Conservation (phyloP, 2,329 filamentous ascomycete species). For the Talaromyces atroroseus region DNA sequence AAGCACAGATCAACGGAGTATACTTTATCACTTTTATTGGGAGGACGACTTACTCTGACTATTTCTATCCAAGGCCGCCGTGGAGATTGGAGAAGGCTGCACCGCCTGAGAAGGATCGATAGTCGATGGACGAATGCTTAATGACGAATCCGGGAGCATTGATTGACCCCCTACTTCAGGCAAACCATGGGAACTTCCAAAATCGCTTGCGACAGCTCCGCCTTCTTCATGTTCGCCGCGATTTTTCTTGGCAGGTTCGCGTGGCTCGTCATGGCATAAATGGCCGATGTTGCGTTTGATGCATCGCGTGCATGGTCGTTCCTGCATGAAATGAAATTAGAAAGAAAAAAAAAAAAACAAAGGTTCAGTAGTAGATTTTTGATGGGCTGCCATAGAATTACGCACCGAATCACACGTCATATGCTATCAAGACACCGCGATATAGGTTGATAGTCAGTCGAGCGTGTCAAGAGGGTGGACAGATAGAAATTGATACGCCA, state of each 20-base stretch:
- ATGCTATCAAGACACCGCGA: slow-evolving; percentile 53
- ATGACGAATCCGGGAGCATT: slow-evolving; percentile 36
- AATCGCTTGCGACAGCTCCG: slow-evolving; percentile 39
- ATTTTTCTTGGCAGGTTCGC: slow-evolving; percentile 76
- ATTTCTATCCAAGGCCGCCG: slow-evolving; percentile 39
- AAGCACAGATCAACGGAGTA: slow-evolving; percentile 18
- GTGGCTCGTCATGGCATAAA: slow-evolving; percentile 94
- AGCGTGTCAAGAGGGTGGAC: neutral
- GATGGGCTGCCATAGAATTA: neutral
- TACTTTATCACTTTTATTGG: too few species aligned
- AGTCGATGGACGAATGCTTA: slow-evolving; percentile 46
- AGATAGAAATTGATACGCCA: slow-evolving; percentile 18
- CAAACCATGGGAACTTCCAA: slow-evolving; percentile 48
- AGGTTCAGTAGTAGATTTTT: slow-evolving; percentile 24
- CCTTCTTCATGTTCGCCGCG: slow-evolving; percentile 65
- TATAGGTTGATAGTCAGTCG: slow-evolving; percentile 13
- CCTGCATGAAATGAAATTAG: too few species aligned
- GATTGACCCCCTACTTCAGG: slow-evolving; percentile 44
- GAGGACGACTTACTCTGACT: slow-evolving; percentile 11
- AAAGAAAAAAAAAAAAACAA: slow-evolving; percentile 25
- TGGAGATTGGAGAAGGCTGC: slow-evolving; percentile 57
- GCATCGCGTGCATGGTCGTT: slow-evolving; percentile 93
- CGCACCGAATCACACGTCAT: slow-evolving; percentile 86
- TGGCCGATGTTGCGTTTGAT: slow-evolving; percentile 98
- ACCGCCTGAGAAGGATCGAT: slow-evolving; percentile 56